Evolutionary conservation across 2,329 filamentous ascomycete genomes (phyloP), one percentile per base, ranked within the genome.

Genomic region (Lanzia echinophila): DNA sequence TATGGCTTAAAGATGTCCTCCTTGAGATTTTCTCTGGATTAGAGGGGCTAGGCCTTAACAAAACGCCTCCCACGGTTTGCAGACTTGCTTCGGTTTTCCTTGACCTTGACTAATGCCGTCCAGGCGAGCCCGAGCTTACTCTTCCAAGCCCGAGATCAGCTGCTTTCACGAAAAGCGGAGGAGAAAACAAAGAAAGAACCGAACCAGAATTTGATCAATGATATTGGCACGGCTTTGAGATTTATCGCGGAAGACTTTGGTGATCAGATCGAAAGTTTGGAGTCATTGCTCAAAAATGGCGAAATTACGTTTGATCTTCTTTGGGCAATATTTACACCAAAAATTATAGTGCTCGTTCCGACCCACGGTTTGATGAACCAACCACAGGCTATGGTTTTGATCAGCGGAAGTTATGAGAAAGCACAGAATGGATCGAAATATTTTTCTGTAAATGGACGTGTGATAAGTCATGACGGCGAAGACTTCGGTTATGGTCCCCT

Each of bases 241-340:
- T 50, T 43, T 15, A 13, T 43, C 7, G 24, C 41, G 6, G 47
- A 50, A 12, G 47, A 50, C 12, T 50, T 43, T 33, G 38, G 17
- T 28, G 3, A 20, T 33, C 38, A 42, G n/a, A 43, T 43, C 6
- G 22, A 43, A 33, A 50, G 38, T 33, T 20, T 50, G 8, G 28
- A 42, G 10, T 50, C 38, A 15, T 34, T 50, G 19, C 36, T 50
- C 28, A 17, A 42, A 12, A 43, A 43, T 20, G 38, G 28, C 5
- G 49, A 52, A 28, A 52, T 52, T 12, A 46, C 49, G 20, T 52
- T 32, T 11, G 49, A 44, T 20, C 41, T 52, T 17, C 32, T 46
- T 2, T 46, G 49, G 49, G 22, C 49, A n/a, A 36, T 52, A 20
- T 33, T 52, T 32, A 24, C 42, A 22, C 41, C 36, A 31, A 28